Conservation (phyloP, 2,329 filamentous ascomycete species). For the Hypoxylon sp. region DNA sequence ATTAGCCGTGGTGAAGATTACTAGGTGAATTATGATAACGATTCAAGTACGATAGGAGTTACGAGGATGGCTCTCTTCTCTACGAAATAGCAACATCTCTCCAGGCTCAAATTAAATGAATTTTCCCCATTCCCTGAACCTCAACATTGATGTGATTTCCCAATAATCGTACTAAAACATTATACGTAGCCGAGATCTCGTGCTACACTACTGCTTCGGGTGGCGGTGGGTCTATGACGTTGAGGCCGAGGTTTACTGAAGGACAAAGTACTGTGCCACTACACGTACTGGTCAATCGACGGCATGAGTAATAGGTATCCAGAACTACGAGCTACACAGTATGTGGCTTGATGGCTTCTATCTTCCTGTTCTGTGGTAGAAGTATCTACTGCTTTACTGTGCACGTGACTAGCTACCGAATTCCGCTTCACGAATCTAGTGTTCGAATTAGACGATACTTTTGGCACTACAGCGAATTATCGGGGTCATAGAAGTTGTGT, state of each 20-base stretch:
- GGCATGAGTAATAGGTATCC: background rate
- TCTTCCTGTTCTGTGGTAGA: background rate
- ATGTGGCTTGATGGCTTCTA: background rate
- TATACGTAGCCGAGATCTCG: background rate
- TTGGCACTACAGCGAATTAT: background rate
- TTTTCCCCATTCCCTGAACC: background rate
- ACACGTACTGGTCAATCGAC: background rate
- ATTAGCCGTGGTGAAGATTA: slow-evolving; percentile 90
- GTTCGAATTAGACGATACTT: background rate
- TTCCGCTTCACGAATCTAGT: background rate
- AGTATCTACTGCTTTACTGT: background rate
- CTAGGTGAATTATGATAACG: slow-evolving; percentile 57
- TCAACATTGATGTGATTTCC: too few species aligned
- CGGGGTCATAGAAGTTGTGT: background rate
- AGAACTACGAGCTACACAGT: background rate
- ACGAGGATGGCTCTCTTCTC: background rate
- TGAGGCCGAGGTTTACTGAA: background rate
- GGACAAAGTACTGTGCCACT: background rate
- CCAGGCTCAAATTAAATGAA: background rate
- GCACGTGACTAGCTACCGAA: background rate
- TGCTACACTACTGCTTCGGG: background rate
- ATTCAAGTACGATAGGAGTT: background rate
- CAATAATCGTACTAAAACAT: background rate
- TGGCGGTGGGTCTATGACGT: slow-evolving; percentile 1
- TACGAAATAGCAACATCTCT: background rate